phyloP scores from a whole-genome alignment of 2,329 filamentous ascomycete species.

The Colletotrichum sp. region DNA sequence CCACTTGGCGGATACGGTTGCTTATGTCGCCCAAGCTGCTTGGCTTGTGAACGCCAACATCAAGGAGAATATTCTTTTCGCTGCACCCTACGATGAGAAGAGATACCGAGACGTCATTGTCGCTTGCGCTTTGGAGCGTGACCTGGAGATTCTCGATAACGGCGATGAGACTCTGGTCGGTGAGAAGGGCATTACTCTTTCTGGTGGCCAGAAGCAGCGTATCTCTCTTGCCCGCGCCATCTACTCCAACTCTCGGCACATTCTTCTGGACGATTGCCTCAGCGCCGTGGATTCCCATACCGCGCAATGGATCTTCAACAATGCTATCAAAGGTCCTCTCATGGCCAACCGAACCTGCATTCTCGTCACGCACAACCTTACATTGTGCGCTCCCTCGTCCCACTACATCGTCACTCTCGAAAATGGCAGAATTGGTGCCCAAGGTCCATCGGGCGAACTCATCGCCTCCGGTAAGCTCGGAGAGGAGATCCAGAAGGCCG shows the following conservation, averaged over 20 bases:
- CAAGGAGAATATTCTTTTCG: constrained; percentile 94
- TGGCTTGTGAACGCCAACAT: constrained; percentile 98
- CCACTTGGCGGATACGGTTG: constrained; percentile 86
- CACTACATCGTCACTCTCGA: constrained; percentile 85
- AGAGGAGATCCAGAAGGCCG: constrained; percentile 80
- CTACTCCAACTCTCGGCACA: constrained; percentile 92
- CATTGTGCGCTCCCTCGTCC: constrained; percentile 82
- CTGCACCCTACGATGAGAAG: constrained; percentile 77
- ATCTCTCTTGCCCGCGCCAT: constrained; percentile 95
- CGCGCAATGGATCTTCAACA: constrained; percentile 96
- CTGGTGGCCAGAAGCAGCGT: constrained; percentile 95
- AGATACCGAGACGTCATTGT: constrained; percentile 88
- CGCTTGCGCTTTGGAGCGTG: constrained; percentile 88
- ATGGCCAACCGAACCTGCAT: constrained; percentile 93
- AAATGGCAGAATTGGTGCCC: constrained; percentile 79
- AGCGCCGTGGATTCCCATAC: constrained; percentile 98
- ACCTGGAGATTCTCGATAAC: constrained; percentile 88
- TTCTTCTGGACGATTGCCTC: constrained; percentile 92
- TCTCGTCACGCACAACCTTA: constrained; percentile 92
- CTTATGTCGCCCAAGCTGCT: constrained; percentile 95
- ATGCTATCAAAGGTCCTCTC: constrained; percentile 86
- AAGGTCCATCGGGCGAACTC: constrained; percentile 80
- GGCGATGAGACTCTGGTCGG: constrained; percentile 94
- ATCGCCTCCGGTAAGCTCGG: constrained; percentile 88
- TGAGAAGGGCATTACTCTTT: constrained; percentile 96